Evolutionary conservation across 176 grass and related monocot genomes (phyloP).

Genomic region (Guadua angustifolia): DNA sequence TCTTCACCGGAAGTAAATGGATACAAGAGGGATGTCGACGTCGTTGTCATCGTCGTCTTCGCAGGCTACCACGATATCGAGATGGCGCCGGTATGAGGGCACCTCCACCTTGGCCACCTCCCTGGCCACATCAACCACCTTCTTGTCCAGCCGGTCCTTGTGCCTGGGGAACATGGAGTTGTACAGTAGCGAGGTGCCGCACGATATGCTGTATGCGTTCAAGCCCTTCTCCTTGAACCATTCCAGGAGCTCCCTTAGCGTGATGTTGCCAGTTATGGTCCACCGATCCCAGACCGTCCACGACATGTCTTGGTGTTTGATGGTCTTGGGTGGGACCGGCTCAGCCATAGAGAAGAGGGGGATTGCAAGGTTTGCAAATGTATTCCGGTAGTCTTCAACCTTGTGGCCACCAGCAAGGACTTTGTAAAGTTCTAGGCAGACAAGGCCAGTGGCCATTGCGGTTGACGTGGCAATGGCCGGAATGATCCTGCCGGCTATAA

Average conservation of each 20-base stretch:
- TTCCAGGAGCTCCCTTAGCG: slow-evolving; percentile 72
- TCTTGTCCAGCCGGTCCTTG: slow-evolving; percentile 76
- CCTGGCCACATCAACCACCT: slow-evolving; percentile 67
- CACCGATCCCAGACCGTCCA: slow-evolving; percentile 95
- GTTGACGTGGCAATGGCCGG: slow-evolving; percentile 85
- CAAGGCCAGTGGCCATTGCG: slow-evolving; percentile 81
- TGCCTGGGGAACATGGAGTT: slow-evolving; percentile 95
- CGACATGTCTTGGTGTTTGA: slow-evolving; percentile 63
- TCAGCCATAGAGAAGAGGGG: slow-evolving; percentile 90
- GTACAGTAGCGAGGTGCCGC: slow-evolving; percentile 78
- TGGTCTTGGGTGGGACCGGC: slow-evolving; percentile 81
- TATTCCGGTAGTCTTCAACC: slow-evolving; percentile 80
- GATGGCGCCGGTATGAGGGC: slow-evolving; percentile 65
- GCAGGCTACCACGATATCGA: slow-evolving; percentile 78
- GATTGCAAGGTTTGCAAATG: slow-evolving; percentile 87
- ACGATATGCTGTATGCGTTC: slow-evolving; percentile 85
- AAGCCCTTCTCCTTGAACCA: slow-evolving; percentile 82
- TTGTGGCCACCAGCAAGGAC: slow-evolving; percentile 66
- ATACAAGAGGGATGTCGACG: slow-evolving; percentile 80
- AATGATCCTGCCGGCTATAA: slow-evolving; percentile 93
- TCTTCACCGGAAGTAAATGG: slow-evolving; percentile 71
- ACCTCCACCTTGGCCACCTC: slow-evolving; percentile 80
- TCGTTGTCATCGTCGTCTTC: slow-evolving; percentile 91
- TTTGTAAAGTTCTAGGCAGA: slow-evolving; percentile 90
- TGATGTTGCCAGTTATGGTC: slow-evolving; percentile 70